phyloP scores from a whole-genome alignment of 306 rosid species.

The Dalbergia cochinchinensis region DNA sequence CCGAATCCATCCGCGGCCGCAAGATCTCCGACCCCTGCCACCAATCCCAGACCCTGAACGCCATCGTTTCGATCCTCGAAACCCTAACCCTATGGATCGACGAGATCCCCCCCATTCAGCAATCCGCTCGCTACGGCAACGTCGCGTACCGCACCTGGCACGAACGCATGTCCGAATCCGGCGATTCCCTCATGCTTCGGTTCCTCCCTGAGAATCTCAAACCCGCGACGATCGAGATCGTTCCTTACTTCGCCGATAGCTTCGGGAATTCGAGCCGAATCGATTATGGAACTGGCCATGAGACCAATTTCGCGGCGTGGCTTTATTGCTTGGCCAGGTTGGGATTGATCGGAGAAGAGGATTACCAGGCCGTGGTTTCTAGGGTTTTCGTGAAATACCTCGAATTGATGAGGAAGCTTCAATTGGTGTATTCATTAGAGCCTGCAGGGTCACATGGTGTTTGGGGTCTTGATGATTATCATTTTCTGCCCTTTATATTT shows the following conservation, averaged over 20 bases:
- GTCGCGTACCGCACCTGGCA: constrained; percentile 82
- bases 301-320: constrained; percentile 95
- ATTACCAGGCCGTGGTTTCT: constrained; percentile 71
- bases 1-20: constrained; percentile 72
- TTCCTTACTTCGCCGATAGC: constrained; percentile 76
- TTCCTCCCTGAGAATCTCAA: constrained; percentile 66
- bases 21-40: constrained; percentile 76
- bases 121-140: constrained; percentile 85
- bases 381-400: constrained; percentile 81
- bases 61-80: constrained; percentile 62
- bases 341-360: constrained; percentile 76
- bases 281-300: constrained; percentile 97
- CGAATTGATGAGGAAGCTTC: constrained; percentile 92
- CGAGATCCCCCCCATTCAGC: constrained; percentile 80
- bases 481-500: constrained; percentile 84
- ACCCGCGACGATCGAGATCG: constrained; percentile 67
- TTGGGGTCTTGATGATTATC: constrained; percentile 98
- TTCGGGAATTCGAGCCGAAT: constrained; percentile 88
- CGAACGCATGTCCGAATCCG: constrained; percentile 50
- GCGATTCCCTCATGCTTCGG: constrained; percentile 59
- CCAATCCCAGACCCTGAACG: constrained; percentile 50
- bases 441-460: constrained; percentile 99
- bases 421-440: constrained; percentile 76
- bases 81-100: constrained; percentile 78
- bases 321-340: constrained; percentile 78